Evolutionary conservation across 345 rosid genomes (phyloP).

Genomic region (Pistacia atlantica): DNA sequence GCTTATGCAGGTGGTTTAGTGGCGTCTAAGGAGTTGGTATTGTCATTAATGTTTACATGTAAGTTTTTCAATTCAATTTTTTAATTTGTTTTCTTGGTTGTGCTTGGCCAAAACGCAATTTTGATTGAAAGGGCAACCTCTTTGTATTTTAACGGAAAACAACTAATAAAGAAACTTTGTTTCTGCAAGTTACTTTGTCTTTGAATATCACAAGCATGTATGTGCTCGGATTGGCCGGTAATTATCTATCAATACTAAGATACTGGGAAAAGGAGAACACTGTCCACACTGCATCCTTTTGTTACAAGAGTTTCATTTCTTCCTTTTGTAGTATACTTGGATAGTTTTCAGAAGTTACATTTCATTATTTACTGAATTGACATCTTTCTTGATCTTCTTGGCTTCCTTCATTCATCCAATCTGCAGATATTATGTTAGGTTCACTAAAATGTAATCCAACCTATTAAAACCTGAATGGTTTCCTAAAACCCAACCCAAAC

Average conservation of each 20-base stretch:
- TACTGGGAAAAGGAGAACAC: no score
- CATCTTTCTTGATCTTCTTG: no score
- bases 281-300: no score
- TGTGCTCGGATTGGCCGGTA: neutral
- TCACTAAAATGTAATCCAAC: no score
- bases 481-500: no score
- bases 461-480: no score
- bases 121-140: conserved; percentile 28
- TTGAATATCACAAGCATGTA: neutral
- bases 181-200: conserved; percentile 10
- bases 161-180: conserved; percentile 14
- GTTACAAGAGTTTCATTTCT: neutral
- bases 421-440: no score
- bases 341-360: neutral
- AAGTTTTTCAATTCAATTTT: conserved; percentile 23
- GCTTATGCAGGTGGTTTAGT: conserved; percentile 21
- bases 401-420: no score
- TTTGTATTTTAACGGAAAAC: conserved; percentile 11
- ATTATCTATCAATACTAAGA: neutral
- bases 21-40: conserved; percentile 29
- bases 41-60: conserved; percentile 24
- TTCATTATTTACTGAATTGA: no score
- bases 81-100: conserved; percentile 16
- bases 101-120: conserved; percentile 29
- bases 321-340: neutral